Evolutionary conservation across 1,139 yeast genomes (phyloP), one percentile per base, ranked within the genome.

Genomic region (Taiozyma sp.): DNA sequence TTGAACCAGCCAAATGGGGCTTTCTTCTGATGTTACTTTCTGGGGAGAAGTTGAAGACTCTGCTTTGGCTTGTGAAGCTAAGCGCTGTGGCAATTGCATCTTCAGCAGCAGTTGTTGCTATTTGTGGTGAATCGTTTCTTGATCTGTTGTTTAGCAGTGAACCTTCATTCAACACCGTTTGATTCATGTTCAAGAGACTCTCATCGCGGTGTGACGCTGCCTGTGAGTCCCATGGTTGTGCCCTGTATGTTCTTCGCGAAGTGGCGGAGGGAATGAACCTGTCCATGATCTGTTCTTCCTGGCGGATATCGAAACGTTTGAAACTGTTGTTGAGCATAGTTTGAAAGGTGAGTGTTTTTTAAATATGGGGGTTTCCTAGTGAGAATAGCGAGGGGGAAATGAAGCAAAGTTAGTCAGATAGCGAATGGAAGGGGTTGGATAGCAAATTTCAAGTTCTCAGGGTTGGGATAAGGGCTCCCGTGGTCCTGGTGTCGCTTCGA

Each of bases 71-170:
- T n/a, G 56, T 59, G 51, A 78, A 69, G 6, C 80, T 79, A 42
- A 81, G 64, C 1, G 84, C 83, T 28, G 68, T 71, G 1, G 84
- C 82, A 34, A 81, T 75, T 34, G 66, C 40, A 19, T 37, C 24
- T 5, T 5, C 16, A 14, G 21, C 6, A 24, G 40, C 14, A 37
- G 24, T 19, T 10, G 24, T 37, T 4, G 40, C 19, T 16, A 22
- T 11, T 10, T 37, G 13, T 4, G 24, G 11, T 2, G 24, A 8
- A 37, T 37, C 24, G 24, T 9, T 37, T 37, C 40, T 37, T 6
- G 21, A 21, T 19, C 40, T 16, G 40, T 37, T 37, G 14, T 37
- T 37, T 4, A 37, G 24, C 4, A 37, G 40, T 9, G 40, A 24
- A 24, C 62, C 60, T 22, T 59, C 63, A 6, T 47, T 43, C 26